A percentile compares a stretch with the other conserved stretches of the same genome.
These are phyloP conservation scores for Candida coleopterorum DNA, from an alignment of 805 yeast genomes.

Conservation along the genomic window DNA sequence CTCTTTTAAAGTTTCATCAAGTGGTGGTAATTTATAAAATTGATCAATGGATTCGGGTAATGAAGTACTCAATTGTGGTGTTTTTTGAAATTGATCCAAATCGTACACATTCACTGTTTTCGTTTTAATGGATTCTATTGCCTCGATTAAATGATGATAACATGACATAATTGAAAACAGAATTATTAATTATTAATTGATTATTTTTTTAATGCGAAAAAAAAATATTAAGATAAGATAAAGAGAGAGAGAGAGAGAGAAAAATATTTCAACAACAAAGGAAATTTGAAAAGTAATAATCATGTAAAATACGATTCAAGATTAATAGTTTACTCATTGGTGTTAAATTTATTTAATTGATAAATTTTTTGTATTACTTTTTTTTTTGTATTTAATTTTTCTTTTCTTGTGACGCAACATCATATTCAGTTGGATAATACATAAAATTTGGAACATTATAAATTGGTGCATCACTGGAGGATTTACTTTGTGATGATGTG, in stretches of 20 bases:
- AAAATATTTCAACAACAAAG: too few relatives aligned
- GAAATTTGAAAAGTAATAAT: too few relatives aligned
- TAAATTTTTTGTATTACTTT: too few relatives aligned
- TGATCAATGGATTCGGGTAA: neutral
- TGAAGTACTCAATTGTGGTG: neutral
- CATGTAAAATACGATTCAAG: too few relatives aligned
- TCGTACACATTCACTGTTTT: neutral
- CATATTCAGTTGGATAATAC: slow-evolving; percentile 10
- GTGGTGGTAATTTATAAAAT: slow-evolving; percentile 9
- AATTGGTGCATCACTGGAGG: slow-evolving; percentile 1
- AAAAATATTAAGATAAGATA: neutral
- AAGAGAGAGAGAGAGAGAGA: too few relatives aligned
- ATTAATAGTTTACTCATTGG: too few relatives aligned
- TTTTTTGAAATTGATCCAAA: neutral
- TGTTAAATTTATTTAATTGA: too few relatives aligned
- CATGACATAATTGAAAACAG: slow-evolving; percentile 6
- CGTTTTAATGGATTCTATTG: neutral
- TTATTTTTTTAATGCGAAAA: neutral
- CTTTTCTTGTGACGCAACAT: slow-evolving; percentile 9
- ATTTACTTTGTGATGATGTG: neutral
- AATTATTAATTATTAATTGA: too few relatives aligned
- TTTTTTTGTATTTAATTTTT: too few relatives aligned
- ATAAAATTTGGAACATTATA: slow-evolving; percentile 8
- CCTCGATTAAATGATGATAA: slow-evolving; percentile 3
- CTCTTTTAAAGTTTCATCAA: slow-evolving; percentile 3